Conservation (phyloP, 2,329 filamentous ascomycete species). For the Catunica adiposa region DNA sequence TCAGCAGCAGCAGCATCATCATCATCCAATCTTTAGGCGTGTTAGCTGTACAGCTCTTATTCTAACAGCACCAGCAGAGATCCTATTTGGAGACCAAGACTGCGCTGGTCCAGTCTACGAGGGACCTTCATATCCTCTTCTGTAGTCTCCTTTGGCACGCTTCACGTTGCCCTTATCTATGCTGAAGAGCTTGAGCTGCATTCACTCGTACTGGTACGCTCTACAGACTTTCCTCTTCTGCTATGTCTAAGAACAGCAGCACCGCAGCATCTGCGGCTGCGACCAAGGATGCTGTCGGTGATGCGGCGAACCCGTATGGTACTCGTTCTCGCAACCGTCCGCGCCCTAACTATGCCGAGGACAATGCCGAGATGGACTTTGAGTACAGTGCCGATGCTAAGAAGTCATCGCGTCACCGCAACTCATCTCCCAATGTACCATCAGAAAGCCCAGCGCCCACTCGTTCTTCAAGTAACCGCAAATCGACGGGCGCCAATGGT, state of each 20-base stretch:
- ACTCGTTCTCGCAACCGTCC: conserved; percentile 85
- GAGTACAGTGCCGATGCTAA: conserved; percentile 52
- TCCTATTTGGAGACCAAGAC: not conserved
- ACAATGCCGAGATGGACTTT: conserved; percentile 66
- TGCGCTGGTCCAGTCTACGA: not conserved
- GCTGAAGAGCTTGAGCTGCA: not conserved
- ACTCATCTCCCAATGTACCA: conserved; percentile 12
- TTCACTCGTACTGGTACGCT: not conserved
- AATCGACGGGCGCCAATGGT: conserved; percentile 25
- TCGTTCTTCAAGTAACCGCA: conserved; percentile 25
- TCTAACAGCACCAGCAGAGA: not conserved
- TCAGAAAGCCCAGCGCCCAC: conserved; percentile 20
- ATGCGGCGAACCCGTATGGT: conserved; percentile 58
- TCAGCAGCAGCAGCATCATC: too few relatives aligned
- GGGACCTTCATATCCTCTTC: not conserved
- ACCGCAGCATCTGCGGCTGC: conserved; percentile 27
- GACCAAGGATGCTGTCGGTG: conserved; percentile 32
- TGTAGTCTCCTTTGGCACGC: too few relatives aligned
- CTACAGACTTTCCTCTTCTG: not conserved
- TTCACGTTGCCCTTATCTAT: too few relatives aligned
- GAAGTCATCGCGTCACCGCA: conserved; percentile 31
- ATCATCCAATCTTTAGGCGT: not conserved
- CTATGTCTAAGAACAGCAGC: conserved; percentile 31
- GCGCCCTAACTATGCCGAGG: conserved; percentile 89
- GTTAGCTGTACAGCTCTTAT: not conserved